Conservation (phyloP, 305 asterid genomes). For the Plantago coronopus region DNA sequence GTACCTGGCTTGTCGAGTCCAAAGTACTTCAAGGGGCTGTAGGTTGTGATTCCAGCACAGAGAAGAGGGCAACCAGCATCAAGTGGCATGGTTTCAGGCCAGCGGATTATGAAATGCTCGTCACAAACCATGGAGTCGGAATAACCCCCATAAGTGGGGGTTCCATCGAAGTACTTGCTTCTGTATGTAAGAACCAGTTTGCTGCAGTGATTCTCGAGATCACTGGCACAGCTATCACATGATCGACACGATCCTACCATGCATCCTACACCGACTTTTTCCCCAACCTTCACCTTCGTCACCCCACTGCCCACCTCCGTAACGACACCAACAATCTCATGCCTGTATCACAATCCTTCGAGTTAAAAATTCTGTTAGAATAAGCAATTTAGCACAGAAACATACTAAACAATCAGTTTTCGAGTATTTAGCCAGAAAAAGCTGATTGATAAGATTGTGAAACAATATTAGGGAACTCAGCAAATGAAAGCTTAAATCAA, state of each 20-base stretch:
- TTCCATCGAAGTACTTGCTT: conserved; percentile 35
- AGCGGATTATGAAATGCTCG: conserved; percentile 27
- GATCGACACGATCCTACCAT: conserved; percentile 37
- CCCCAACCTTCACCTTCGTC: conserved; percentile 33
- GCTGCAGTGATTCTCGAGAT: conserved; percentile 32
- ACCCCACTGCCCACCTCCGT: conserved; percentile 31
- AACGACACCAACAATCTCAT: conserved; percentile 34
- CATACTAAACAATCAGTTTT: neutral
- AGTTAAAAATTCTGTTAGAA: neutral
- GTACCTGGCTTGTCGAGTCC: conserved; percentile 32
- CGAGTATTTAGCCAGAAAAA: no score
- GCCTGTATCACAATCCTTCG: conserved; percentile 19
- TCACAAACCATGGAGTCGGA: conserved; percentile 33
- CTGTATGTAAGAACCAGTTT: conserved; percentile 38
- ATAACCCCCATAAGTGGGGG: conserved; percentile 34
- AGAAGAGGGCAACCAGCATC: conserved; percentile 33
- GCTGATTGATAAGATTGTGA: no score
- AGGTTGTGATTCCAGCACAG: conserved; percentile 30
- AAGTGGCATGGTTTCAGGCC: conserved; percentile 34
- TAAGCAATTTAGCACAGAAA: neutral
- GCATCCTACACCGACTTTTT: conserved; percentile 38
- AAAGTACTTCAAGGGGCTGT: conserved; percentile 30
- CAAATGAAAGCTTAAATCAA: no score
- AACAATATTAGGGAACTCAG: no score
- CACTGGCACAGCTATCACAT: conserved; percentile 26